A percentile compares a stretch with the other conserved stretches of the same genome.
Evolutionary conservation across 345 rosid genomes (phyloP).

Genomic region (Zanthoxylum bungeanum): DNA sequence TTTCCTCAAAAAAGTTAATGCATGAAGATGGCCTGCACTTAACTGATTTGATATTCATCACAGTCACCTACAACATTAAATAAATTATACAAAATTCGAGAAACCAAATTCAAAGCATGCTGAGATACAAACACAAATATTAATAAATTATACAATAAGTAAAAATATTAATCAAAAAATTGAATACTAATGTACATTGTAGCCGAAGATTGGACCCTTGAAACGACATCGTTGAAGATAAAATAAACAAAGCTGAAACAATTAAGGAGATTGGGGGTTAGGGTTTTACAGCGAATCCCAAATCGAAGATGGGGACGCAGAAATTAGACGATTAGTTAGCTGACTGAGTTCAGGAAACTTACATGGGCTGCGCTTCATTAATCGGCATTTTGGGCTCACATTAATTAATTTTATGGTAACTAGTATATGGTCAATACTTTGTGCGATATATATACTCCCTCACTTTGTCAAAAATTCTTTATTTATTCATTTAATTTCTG

Average conservation of each 20-base stretch:
- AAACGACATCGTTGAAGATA: slow-evolving; percentile 34
- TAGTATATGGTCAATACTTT: no score
- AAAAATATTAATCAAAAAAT: neutral
- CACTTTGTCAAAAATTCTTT: no score
- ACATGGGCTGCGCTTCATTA: neutral
- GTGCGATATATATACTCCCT: no score
- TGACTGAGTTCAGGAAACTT: neutral
- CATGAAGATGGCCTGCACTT: slow-evolving; percentile 19
- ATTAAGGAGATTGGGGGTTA: neutral
- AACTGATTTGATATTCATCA: slow-evolving; percentile 22
- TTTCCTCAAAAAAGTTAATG: slow-evolving; percentile 25
- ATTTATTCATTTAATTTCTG: no score
- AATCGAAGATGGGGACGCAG: neutral
- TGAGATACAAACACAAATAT: no score
- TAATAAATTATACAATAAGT: no score
- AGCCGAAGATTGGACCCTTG: slow-evolving; percentile 29
- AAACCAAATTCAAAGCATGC: no score
- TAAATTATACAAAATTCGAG: neutral
- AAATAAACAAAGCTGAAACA: neutral
- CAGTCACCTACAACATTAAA: slow-evolving; percentile 27
- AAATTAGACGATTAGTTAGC: neutral
- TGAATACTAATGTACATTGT: slow-evolving; percentile 21
- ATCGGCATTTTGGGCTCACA: neutral
- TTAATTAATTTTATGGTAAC: no score
- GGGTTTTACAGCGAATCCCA: slow-evolving; percentile 10